A percentile compares a stretch with the other conserved stretches of the same genome.
phyloP scores from a whole-genome alignment of 495 filamentous ascomycete genomes.

The Entonaema liquescens region DNA sequence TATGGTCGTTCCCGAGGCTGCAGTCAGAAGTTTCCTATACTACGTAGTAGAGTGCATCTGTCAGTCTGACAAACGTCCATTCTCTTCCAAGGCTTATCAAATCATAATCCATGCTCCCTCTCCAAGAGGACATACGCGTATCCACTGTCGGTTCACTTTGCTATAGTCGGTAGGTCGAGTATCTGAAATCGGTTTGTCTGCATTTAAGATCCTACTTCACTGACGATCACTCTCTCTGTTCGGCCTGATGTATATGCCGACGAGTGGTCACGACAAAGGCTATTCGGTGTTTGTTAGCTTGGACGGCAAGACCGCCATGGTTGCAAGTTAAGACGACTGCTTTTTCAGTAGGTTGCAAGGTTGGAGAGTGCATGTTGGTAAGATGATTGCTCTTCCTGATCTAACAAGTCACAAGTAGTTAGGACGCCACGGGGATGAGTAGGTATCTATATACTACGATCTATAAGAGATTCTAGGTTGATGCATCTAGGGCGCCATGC shows the following conservation, averaged over 20 bases:
- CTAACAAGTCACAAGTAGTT: not conserved
- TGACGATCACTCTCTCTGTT: constrained; percentile 8
- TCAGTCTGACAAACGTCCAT: not conserved
- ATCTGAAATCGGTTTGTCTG: not conserved
- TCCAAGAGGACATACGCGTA: not conserved
- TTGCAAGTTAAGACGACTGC: not conserved
- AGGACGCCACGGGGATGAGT: not conserved
- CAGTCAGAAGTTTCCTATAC: constrained; percentile 1
- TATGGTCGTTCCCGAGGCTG: constrained; percentile 12
- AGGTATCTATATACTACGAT: not conserved
- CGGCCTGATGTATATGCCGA: not conserved
- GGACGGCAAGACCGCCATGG: not conserved
- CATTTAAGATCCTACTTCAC: not conserved
- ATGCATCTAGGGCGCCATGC: not conserved
- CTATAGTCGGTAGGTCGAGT: constrained; percentile 6
- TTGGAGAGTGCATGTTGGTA: not conserved
- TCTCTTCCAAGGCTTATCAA: not conserved
- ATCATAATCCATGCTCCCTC: not conserved
- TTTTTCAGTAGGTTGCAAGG: not conserved
- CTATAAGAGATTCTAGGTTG: constrained; percentile 11
- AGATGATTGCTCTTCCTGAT: not conserved
- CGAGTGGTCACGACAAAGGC: constrained; percentile 8
- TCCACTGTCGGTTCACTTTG: constrained; percentile 1
- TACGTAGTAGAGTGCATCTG: constrained; percentile 26
- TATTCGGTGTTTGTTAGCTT: not conserved